Percentiles rank a stretch among this genome's conserved stretches.
These are phyloP conservation scores for Flaveria bidentis DNA, from an alignment of 129 eudicot genomes.

Conservation along the genomic window DNA sequence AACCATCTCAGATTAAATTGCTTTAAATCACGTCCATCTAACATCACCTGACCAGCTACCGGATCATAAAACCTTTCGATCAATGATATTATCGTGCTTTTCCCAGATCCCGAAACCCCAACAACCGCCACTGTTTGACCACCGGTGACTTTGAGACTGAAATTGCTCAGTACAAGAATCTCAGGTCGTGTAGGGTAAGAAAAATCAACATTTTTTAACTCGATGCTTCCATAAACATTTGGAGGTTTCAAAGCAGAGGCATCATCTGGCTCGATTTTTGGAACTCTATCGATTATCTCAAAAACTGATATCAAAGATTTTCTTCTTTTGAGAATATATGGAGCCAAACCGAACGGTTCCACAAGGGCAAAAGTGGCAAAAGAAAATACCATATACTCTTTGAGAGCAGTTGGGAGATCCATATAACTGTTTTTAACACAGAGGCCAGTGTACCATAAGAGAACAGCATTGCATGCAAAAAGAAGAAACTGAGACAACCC, in stretches of 20 bases:
- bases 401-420: conserved; percentile 72
- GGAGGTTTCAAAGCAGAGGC: conserved; percentile 82
- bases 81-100: conserved; percentile 89
- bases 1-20: conserved; percentile 86
- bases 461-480: conserved; percentile 89
- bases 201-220: conserved; percentile 80
- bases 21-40: conserved; percentile 85
- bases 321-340: conserved; percentile 86
- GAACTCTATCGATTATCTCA: conserved; percentile 83
- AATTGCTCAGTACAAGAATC: conserved; percentile 80
- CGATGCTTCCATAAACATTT: conserved; percentile 92
- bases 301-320: conserved; percentile 85
- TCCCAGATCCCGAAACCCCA: conserved; percentile 98
- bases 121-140: conserved; percentile 98
- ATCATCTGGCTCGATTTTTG: conserved; percentile 92
- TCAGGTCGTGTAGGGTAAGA: conserved; percentile 92
- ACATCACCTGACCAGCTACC: conserved; percentile 81
- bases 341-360: conserved; percentile 98
- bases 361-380: conserved; percentile 96
- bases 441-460: conserved; percentile 88
- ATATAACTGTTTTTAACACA: conserved; percentile 58
- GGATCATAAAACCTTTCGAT: conserved; percentile 93
- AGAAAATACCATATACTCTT: conserved; percentile 98
- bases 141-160: conserved; percentile 84
- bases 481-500: conserved; percentile 96